A percentile compares a stretch with the other conserved stretches of the same genome.
Evolutionary conservation across 441 rosid genomes (phyloP).

Genomic region (Geranium incanum): DNA sequence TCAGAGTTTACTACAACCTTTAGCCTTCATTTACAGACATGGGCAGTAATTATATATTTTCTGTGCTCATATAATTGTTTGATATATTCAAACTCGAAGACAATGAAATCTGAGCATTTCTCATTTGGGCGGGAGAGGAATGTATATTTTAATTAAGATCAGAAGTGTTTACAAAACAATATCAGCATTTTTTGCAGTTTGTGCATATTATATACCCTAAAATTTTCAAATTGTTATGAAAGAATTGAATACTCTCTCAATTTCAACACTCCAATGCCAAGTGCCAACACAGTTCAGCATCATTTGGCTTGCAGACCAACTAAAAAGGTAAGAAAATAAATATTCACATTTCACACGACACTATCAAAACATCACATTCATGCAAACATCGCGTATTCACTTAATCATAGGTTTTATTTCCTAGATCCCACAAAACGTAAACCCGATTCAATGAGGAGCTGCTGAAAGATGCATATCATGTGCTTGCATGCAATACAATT

Average conservation of each 20-base stretch:
- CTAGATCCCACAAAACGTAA: neutral
- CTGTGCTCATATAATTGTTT: neutral
- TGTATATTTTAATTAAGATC: neutral
- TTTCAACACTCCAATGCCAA: no score
- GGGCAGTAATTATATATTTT: neutral
- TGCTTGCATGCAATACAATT: constrained; percentile 11
- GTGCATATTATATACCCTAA: neutral
- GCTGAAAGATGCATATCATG: neutral
- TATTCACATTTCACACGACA: neutral
- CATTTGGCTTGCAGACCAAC: constrained; percentile 5
- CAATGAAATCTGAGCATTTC: neutral
- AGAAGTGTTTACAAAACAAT: neutral
- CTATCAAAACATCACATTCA: neutral
- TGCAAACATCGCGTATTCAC: neutral
- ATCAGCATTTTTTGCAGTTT: neutral
- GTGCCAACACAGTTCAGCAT: neutral
- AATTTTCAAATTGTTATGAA: no score
- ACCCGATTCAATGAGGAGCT: neutral
- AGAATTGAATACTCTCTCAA: no score
- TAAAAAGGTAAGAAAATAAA: neutral
- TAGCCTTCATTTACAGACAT: neutral
- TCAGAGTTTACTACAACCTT: neutral
- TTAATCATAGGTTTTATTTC: neutral
- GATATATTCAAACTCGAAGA: neutral
- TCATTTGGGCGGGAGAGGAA: neutral